These are phyloP conservation scores for Taphrina pruni DNA, from an alignment of 1,139 yeast species.

Conservation along the genomic window DNA sequence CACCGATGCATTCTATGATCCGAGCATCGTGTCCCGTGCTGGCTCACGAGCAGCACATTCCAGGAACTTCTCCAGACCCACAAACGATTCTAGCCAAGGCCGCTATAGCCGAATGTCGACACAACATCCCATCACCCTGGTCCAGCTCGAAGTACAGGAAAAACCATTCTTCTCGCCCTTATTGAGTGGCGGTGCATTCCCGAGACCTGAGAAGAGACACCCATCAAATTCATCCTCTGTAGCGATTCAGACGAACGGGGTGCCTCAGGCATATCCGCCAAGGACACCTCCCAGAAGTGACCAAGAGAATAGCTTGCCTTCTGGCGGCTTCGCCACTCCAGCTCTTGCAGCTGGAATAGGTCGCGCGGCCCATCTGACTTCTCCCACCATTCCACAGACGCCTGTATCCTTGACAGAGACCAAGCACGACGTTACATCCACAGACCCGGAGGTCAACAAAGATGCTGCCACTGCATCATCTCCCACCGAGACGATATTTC, in stretches of 20 bases:
- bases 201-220: constrained; percentile 15
- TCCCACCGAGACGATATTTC: background rate
- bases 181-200: constrained; percentile 28
- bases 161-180: constrained; percentile 31
- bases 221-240: background rate
- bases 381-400: constrained; percentile 2
- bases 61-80: constrained; percentile 25
- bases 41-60: constrained; percentile 20
- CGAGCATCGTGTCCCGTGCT: constrained; percentile 7
- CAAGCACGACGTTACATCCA: background rate
- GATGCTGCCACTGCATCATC: constrained; percentile 1
- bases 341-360: constrained; percentile 10
- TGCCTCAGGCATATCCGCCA: background rate
- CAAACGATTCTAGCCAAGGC: constrained; percentile 18
- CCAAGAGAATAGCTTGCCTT: background rate
- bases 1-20: constrained; percentile 27
- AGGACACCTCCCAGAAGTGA: background rate
- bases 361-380: background rate
- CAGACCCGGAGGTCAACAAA: background rate
- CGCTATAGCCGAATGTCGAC: constrained; percentile 17
- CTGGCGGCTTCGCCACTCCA: constrained; percentile 1
- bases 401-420: background rate
- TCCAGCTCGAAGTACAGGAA: background rate
- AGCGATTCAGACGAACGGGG: background rate
- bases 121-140: background rate